Percentiles rank a stretch among this genome's conserved stretches.
phyloP scores from a whole-genome alignment of 1,139 yeast species.

The Suhomyces kunorum region DNA sequence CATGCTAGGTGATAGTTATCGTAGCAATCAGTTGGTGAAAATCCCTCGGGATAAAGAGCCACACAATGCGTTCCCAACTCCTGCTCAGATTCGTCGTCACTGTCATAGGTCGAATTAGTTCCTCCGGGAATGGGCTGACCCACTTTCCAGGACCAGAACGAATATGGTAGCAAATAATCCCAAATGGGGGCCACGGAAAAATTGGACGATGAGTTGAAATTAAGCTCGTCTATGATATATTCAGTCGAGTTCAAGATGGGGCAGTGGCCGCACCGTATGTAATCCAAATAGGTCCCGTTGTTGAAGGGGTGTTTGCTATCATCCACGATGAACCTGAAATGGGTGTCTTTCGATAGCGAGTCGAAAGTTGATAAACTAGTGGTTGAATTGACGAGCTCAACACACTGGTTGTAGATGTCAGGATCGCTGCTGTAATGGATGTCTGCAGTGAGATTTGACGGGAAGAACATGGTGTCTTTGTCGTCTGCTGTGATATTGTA shows the following conservation, averaged over 20 bases:
- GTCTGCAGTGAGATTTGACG: conserved; percentile 10
- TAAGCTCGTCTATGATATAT: conserved; percentile 15
- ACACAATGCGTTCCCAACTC: conserved; percentile 64
- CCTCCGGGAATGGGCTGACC: conserved; percentile 49
- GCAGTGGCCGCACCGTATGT: conserved; percentile 56
- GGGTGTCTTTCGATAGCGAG: conserved; percentile 22
- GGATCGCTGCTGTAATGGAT: conserved; percentile 10
- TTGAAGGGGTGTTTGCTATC: conserved; percentile 32
- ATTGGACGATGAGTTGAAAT: conserved; percentile 15
- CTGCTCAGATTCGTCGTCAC: conserved; percentile 16
- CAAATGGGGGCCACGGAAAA: conserved; percentile 4
- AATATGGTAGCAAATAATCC: conserved; percentile 27
- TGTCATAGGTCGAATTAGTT: conserved; percentile 10
- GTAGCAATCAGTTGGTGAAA: conserved; percentile 69
- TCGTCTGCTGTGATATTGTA: conserved; percentile 27
- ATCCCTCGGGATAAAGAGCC: conserved; percentile 46
- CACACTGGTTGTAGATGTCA: conserved; percentile 9
- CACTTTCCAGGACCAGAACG: conserved; percentile 73
- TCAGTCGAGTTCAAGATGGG: conserved; percentile 53
- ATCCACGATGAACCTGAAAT: conserved; percentile 46
- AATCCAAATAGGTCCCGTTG: conserved; percentile 30
- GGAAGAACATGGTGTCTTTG: conserved; percentile 23
- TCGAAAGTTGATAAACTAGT: conserved; percentile 17
- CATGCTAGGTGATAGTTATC: conserved; percentile 56
- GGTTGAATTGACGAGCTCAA: conserved; percentile 16